These are phyloP conservation scores for Hypoxylon sp. DNA, from an alignment of 2,329 filamentous ascomycete species.

Conservation along the genomic window DNA sequence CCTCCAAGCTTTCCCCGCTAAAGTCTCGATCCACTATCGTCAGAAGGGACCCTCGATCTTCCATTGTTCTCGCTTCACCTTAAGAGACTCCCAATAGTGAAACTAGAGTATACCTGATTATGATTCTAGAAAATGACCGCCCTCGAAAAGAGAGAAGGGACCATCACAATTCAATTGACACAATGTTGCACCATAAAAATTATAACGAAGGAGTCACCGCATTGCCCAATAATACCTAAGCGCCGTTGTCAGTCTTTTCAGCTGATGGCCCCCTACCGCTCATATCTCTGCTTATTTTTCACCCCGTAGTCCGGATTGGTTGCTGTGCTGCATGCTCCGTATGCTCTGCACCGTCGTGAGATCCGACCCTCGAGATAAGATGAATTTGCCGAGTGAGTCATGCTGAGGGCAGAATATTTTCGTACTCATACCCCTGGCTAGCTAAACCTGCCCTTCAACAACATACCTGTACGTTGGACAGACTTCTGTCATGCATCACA, in stretches of 20 bases:
- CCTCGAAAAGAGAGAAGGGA: not conserved
- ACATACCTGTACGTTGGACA: not conserved
- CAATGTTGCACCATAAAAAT: not conserved
- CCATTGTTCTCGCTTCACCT: not conserved
- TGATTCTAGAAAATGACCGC: not conserved
- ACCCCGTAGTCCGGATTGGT: not conserved
- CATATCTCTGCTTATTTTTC: not conserved
- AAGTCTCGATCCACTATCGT: not conserved
- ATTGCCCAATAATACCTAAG: not conserved
- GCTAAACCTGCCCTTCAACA: not conserved
- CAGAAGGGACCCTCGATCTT: not conserved
- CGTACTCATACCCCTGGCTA: not conserved
- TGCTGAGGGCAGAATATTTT: not conserved
- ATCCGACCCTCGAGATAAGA: not conserved
- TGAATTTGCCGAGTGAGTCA: constrained; percentile 17
- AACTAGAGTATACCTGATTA: not conserved
- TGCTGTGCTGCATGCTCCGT: not conserved
- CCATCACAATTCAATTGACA: not conserved
- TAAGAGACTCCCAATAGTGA: not conserved
- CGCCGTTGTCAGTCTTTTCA: not conserved
- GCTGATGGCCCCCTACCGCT: not conserved
- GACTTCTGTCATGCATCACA: not conserved
- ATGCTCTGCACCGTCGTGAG: not conserved
- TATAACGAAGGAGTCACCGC: not conserved
- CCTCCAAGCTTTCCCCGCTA: not conserved